These are phyloP conservation scores for Boechera stricta DNA, from an alignment of 345 rosid genomes.

Conservation along the genomic window DNA sequence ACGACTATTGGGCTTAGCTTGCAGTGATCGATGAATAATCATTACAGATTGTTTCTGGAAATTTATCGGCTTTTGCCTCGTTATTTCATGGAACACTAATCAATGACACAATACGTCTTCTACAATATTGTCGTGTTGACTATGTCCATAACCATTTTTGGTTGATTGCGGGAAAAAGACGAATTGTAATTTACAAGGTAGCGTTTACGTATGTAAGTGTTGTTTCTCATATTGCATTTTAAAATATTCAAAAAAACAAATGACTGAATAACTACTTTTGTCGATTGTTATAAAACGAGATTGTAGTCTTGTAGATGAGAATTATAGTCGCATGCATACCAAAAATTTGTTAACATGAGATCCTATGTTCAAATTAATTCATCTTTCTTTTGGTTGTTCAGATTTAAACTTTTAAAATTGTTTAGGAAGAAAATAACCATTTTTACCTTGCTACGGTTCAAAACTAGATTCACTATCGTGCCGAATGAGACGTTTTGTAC, in stretches of 20 bases:
- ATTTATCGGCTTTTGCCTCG: slow-evolving; percentile 11
- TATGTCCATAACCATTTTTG: neutral
- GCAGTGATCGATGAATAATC: slow-evolving; percentile 18
- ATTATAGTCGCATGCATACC: neutral
- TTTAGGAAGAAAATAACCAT: neutral
- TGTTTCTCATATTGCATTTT: neutral
- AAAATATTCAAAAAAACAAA: neutral
- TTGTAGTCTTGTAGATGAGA: neutral
- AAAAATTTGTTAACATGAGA: neutral
- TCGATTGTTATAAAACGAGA: neutral
- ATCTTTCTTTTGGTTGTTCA: too few species aligned
- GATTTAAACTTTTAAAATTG: neutral
- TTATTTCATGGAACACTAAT: slow-evolving; percentile 10
- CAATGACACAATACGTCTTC: neutral
- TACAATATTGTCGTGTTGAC: slow-evolving; percentile 33
- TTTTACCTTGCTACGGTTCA: neutral
- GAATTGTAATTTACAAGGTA: neutral
- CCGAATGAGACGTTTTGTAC: neutral
- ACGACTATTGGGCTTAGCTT: slow-evolving; percentile 22
- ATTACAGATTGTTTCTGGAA: slow-evolving; percentile 29
- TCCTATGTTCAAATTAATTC: neutral
- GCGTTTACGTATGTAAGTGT: neutral
- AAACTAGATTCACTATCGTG: neutral
- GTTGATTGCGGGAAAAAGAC: neutral
- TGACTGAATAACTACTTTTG: neutral